These are phyloP conservation scores for Cryphonectria japonica DNA, from an alignment of 2,329 filamentous ascomycete species.

Conservation along the genomic window DNA sequence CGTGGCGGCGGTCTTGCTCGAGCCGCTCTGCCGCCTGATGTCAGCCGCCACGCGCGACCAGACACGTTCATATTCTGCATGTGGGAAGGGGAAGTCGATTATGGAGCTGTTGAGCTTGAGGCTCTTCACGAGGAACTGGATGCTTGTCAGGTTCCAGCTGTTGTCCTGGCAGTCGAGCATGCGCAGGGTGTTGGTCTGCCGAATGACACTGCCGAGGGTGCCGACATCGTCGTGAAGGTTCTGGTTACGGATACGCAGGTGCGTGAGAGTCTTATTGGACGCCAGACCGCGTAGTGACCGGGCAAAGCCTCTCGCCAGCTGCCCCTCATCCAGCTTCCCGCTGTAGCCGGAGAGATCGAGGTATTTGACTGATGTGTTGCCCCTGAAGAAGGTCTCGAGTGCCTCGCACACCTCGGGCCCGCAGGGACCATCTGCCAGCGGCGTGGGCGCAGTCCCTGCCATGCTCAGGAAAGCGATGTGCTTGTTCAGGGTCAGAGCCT, in stretches of 20 bases:
- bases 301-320: slow-evolving; percentile 58
- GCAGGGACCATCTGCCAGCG: slow-evolving; percentile 37
- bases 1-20: slow-evolving; percentile 28
- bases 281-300: slow-evolving; percentile 46
- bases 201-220: slow-evolving; percentile 52
- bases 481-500: slow-evolving; percentile 53
- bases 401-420: slow-evolving; percentile 52
- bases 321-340: slow-evolving; percentile 61
- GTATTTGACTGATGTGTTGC: slow-evolving; percentile 55
- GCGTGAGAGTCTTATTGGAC: slow-evolving; percentile 41
- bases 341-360: slow-evolving; percentile 61
- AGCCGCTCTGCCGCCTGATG: slow-evolving; percentile 29
- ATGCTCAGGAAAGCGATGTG: slow-evolving; percentile 57
- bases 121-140: slow-evolving; percentile 51
- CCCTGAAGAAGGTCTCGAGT: slow-evolving; percentile 54
- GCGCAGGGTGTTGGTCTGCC: slow-evolving; percentile 51
- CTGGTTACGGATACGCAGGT: slow-evolving; percentile 60
- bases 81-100: slow-evolving; percentile 45
- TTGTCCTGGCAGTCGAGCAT: slow-evolving; percentile 61
- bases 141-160: slow-evolving; percentile 56
- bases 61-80: slow-evolving; percentile 36
- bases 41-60: slow-evolving; percentile 32
- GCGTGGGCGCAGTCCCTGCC: slow-evolving; percentile 55
- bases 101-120: slow-evolving; percentile 48
- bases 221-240: slow-evolving; percentile 58